Evolutionary conservation across 1,139 yeast species (phyloP).

Genomic region (Starmera stellimalicola): DNA sequence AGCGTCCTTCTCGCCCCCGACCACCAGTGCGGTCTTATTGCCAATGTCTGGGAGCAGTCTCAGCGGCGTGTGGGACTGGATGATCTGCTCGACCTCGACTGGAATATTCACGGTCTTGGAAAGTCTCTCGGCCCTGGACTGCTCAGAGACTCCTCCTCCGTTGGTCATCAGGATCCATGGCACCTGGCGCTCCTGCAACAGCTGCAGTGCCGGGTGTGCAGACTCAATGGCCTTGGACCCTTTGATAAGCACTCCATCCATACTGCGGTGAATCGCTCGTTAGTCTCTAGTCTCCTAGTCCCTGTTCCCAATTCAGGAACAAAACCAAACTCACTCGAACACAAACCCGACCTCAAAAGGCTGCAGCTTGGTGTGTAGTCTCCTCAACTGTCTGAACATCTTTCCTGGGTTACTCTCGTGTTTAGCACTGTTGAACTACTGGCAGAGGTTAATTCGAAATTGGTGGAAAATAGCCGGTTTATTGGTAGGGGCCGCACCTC

Average conservation of each 20-base stretch:
- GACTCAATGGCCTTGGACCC: constrained; percentile 63
- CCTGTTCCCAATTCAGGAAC: too few relatives aligned
- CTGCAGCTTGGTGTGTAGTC: background rate
- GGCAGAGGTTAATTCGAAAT: too few relatives aligned
- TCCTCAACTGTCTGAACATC: background rate
- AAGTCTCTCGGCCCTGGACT: constrained; percentile 47
- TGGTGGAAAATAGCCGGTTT: too few relatives aligned
- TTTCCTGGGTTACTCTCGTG: background rate
- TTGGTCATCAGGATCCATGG: constrained; percentile 86
- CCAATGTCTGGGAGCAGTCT: constrained; percentile 45
- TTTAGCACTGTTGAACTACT: too few relatives aligned
- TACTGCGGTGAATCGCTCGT: constrained; percentile 42
- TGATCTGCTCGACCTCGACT: constrained; percentile 55
- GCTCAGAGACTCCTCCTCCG: constrained; percentile 84
- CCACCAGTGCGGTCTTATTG: constrained; percentile 54
- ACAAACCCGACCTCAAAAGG: background rate
- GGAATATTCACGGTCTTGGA: constrained; percentile 39
- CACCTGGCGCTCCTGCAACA: constrained; percentile 44
- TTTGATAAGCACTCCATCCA: constrained; percentile 88
- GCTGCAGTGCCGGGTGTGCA: constrained; percentile 56
- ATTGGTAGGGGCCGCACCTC: too few relatives aligned
- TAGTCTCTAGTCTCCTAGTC: too few relatives aligned
- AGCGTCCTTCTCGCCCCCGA: constrained; percentile 73
- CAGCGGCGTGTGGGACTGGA: constrained; percentile 91
- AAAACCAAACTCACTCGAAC: background rate